A percentile compares a stretch with the other conserved stretches of the same genome.
phyloP scores from a whole-genome alignment of 495 filamentous ascomycete species.

The Cryomyces antarcticus region DNA sequence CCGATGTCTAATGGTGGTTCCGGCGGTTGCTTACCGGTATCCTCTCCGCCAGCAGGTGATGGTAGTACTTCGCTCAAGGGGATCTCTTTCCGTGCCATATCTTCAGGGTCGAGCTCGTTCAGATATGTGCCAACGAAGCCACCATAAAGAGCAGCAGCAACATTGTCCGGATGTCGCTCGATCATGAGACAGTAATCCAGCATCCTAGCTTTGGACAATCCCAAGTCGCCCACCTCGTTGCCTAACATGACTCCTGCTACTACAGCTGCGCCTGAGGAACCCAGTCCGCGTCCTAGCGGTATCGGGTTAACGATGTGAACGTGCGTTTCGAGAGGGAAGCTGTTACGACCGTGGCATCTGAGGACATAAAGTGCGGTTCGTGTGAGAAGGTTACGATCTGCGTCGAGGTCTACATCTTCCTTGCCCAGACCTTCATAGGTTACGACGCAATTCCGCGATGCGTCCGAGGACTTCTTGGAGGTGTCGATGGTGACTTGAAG shows the following conservation, averaged over 20 bases:
- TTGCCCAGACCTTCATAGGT: slow-evolving; percentile 73
- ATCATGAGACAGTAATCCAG: slow-evolving; percentile 92
- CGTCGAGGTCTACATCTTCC: slow-evolving; percentile 54
- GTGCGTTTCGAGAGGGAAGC: slow-evolving; percentile 67
- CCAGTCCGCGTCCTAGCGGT: slow-evolving; percentile 72
- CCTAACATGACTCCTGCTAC: slow-evolving; percentile 83
- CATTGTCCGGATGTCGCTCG: slow-evolving; percentile 93
- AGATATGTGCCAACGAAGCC: slow-evolving; percentile 95
- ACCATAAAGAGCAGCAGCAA: slow-evolving; percentile 82
- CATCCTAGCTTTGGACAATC: slow-evolving; percentile 59
- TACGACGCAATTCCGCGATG: slow-evolving; percentile 66
- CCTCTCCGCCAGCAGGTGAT: slow-evolving; percentile 62
- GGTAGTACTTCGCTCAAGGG: slow-evolving; percentile 88
- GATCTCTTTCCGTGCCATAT: slow-evolving; percentile 73
- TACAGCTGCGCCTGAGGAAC: slow-evolving; percentile 82
- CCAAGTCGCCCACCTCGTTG: slow-evolving; percentile 69
- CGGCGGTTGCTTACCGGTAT: slow-evolving; percentile 66
- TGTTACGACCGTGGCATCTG: slow-evolving; percentile 63
- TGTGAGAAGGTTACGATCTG: slow-evolving; percentile 76
- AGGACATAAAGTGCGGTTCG: slow-evolving; percentile 82
- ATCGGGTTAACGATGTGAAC: slow-evolving; percentile 89
- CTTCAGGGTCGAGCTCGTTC: slow-evolving; percentile 68
- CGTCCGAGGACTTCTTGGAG: slow-evolving; percentile 26
- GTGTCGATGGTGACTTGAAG: slow-evolving; percentile 51
- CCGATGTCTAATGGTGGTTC: slow-evolving; percentile 80